Conservation (phyloP, 2,329 filamentous ascomycete genomes). For the Fusarium nygamai region DNA sequence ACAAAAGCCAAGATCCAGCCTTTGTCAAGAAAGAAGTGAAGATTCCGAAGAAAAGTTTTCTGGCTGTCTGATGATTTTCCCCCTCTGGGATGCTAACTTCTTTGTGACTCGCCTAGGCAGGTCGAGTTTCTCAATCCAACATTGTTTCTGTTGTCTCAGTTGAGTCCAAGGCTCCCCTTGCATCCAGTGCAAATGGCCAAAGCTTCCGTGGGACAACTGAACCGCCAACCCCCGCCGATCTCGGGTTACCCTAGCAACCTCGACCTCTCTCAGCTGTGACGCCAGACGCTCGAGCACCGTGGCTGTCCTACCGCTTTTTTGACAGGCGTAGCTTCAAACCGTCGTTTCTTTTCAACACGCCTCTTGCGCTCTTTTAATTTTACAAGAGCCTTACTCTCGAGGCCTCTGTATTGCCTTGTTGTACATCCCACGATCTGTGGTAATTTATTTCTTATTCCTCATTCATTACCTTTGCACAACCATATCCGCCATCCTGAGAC, state of each 20-base stretch:
- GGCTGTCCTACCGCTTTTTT: slow-evolving; percentile 39
- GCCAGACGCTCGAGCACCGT: slow-evolving; percentile 26
- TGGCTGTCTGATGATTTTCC: background rate
- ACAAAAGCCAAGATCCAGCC: background rate
- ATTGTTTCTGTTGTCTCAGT: slow-evolving; percentile 20
- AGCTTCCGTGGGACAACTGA: slow-evolving; percentile 25
- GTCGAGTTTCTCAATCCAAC: background rate
- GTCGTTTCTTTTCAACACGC: slow-evolving; percentile 26
- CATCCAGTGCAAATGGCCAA: slow-evolving; percentile 8
- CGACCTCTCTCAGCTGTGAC: slow-evolving; percentile 18
- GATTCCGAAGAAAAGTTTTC: background rate
- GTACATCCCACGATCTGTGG: slow-evolving; percentile 11
- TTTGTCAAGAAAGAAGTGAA: background rate
- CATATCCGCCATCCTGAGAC: slow-evolving; percentile 1
- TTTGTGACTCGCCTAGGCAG: background rate
- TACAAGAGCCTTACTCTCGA: slow-evolving; percentile 15
- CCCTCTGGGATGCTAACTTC: background rate
- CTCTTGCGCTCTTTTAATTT: slow-evolving; percentile 23
- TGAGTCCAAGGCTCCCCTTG: slow-evolving; percentile 1
- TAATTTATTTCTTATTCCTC: slow-evolving; percentile 14
- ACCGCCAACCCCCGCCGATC: slow-evolving; percentile 25
- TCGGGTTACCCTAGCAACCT: slow-evolving; percentile 21
- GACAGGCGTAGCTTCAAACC: slow-evolving; percentile 35
- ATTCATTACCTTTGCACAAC: slow-evolving; percentile 4
- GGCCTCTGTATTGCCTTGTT: slow-evolving; percentile 17